Evolutionary conservation across 192 early-diverging fungal species (phyloP).

Genomic region (Entophlyctis luteolus): DNA sequence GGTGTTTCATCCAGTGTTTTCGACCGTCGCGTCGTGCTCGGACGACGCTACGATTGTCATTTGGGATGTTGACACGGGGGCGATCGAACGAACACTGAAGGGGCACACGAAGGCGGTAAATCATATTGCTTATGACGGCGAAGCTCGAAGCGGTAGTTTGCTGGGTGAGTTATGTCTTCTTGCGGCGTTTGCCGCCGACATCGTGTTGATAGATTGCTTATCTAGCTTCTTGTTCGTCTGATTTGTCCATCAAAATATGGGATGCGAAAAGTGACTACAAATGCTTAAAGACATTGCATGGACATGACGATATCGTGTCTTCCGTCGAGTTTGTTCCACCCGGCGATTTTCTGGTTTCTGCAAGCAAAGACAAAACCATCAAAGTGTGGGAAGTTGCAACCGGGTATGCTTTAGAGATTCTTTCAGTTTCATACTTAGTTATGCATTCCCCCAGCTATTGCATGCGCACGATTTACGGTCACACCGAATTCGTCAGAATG

Average conservation of each 20-base stretch:
- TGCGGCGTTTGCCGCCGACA: background rate
- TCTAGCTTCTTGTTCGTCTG: slow-evolving; percentile 56
- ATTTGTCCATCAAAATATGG: slow-evolving; percentile 90
- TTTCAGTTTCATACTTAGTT: slow-evolving; percentile 65
- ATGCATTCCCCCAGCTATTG: too few relatives aligned
- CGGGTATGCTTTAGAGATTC: slow-evolving; percentile 78
- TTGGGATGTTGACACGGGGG: slow-evolving; percentile 91
- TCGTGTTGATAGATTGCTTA: background rate
- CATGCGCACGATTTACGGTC: too few relatives aligned
- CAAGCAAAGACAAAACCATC: slow-evolving; percentile 85
- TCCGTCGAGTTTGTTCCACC: slow-evolving; percentile 71
- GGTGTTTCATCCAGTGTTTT: slow-evolving; percentile 82
- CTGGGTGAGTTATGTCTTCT: slow-evolving; percentile 53
- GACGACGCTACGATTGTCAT: slow-evolving; percentile 92
- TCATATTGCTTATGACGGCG: slow-evolving; percentile 64
- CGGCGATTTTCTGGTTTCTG: slow-evolving; percentile 74
- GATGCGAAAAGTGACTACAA: slow-evolving; percentile 78
- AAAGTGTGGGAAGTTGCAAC: slow-evolving; percentile 83
- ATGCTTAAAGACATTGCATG: slow-evolving; percentile 79
- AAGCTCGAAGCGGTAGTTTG: slow-evolving; percentile 70
- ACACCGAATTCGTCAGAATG: slow-evolving; percentile 67
- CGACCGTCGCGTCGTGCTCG: slow-evolving; percentile 75
- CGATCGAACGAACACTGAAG: slow-evolving; percentile 87
- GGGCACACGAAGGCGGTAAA: slow-evolving; percentile 96
- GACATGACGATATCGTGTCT: slow-evolving; percentile 92